A percentile compares a stretch with the other conserved stretches of the same genome.
Evolutionary conservation across 176 grass and related monocot species (phyloP).

Genomic region (Zea luxurians): DNA sequence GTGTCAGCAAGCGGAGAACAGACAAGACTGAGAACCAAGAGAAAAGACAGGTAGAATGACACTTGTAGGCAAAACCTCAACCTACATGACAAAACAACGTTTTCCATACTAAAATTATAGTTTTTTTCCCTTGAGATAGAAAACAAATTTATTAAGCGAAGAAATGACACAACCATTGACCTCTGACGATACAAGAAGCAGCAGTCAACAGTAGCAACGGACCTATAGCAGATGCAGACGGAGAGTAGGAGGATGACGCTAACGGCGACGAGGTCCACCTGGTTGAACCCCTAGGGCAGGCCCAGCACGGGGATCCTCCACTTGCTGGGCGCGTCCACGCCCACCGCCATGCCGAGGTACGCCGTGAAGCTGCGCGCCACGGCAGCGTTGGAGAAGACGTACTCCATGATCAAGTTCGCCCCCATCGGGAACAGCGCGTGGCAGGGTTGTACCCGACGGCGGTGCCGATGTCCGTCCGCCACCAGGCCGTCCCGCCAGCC

Average conservation of each 20-base stretch:
- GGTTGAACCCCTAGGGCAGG: constrained; percentile 80
- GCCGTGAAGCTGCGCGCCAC: constrained; percentile 95
- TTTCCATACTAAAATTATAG: neutral
- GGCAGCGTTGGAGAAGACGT: constrained; percentile 99
- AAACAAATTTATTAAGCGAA: too few species aligned
- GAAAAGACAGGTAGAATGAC: constrained; percentile 18
- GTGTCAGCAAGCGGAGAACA: constrained; percentile 1
- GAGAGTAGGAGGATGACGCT: constrained; percentile 73
- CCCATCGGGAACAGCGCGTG: too few species aligned
- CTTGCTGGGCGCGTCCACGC: constrained; percentile 62
- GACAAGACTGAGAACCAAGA: neutral
- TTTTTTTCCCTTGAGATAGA: neutral
- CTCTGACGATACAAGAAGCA: neutral
- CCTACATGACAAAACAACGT: neutral
- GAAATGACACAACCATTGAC: neutral
- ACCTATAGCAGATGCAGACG: constrained; percentile 96
- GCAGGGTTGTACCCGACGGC: too few species aligned
- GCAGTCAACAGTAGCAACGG: neutral
- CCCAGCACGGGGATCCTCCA: constrained; percentile 67
- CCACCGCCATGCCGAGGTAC: constrained; percentile 82
- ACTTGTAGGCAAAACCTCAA: neutral
- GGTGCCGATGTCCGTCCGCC: too few species aligned
- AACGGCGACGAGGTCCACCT: constrained; percentile 83
- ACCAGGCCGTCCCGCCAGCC: too few species aligned
- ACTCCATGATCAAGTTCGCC: constrained; percentile 94